These are phyloP conservation scores for Pseudopyrenochaeta lycopersici DNA, from an alignment of 2,329 filamentous ascomycete genomes.

Conservation along the genomic window DNA sequence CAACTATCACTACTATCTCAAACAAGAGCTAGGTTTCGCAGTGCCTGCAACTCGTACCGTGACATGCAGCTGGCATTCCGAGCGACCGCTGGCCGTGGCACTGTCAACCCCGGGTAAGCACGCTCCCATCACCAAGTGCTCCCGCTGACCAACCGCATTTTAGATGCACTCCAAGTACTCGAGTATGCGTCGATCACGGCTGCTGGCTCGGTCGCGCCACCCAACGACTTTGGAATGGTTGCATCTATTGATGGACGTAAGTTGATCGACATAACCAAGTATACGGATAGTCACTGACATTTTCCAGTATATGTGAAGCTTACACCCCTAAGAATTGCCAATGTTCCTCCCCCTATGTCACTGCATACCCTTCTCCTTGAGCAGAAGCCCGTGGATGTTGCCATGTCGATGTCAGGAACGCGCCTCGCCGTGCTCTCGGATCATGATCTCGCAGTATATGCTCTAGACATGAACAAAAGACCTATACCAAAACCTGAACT, in stretches of 20 bases:
- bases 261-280: conserved; percentile 25
- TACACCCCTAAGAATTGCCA: conserved; percentile 83
- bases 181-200: conserved; percentile 73
- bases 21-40: conserved; percentile 75
- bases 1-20: conserved; percentile 98
- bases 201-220: conserved; percentile 74
- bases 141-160: neutral
- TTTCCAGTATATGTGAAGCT: conserved; percentile 71
- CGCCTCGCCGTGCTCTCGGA: conserved; percentile 76
- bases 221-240: conserved; percentile 80
- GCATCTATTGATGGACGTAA: conserved; percentile 83
- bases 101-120: conserved; percentile 52
- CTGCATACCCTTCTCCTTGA: conserved; percentile 74
- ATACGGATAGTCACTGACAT: conserved; percentile 22
- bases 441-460: conserved; percentile 71
- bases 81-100: conserved; percentile 77
- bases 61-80: conserved; percentile 76
- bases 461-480: conserved; percentile 71
- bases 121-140: neutral
- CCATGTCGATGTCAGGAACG: conserved; percentile 62
- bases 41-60: conserved; percentile 22
- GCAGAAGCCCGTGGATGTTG: conserved; percentile 75
- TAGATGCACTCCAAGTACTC: conserved; percentile 63
- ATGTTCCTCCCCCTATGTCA: conserved; percentile 92
- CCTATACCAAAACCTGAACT: conserved; percentile 56